Base-by-base conservation (phyloP, 768 basidiomycete genomes). In the Leccinum aurantiacum region DNA sequence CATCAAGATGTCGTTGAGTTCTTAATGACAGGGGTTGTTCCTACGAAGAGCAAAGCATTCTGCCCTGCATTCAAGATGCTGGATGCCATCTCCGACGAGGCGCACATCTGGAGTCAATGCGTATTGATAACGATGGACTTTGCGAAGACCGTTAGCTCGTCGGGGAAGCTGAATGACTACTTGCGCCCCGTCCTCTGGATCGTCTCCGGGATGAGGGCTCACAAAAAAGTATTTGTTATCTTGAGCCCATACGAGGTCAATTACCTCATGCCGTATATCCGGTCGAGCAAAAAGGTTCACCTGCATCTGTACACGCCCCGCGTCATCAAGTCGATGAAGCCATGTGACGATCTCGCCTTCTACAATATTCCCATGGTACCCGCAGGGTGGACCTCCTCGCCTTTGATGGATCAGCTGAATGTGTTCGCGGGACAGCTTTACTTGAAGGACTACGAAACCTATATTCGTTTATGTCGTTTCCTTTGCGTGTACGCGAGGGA, bases 231-330 rank as follows among this genome's bases (percentile, higher is more conserved):
- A 1, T 64, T 80, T 14, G 70, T 83, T 27, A 61, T 78, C 9
- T 53, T 81, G 65, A 84, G 82, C 65, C 77, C 77, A 11, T 65
- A 49, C 54, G 80, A 83, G 65, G 77, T 65, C 44, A 72, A 81
- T 47, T 56, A 53, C 41, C 68, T 80, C 19, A 68, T 81, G 2
- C 70, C 78, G 63, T 7, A 14, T 0, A 78, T 83, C 59, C 75
- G 70, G 17, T 35, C 37, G 19, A 73, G 71, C 64, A 58, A 65
- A 6, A 25, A 62, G 8, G 76, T 77, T n/a, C 69, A 72, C 56
- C 72, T 83, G 13, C 79, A 81, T 59, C 41, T 77, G 5, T 83
- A 82, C 59, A 67, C 78, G 0, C 77, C 81, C 6, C 70, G 78
- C 3, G 68, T 76, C 46, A 72, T 64, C 6, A 61, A 67, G 29